Evolutionary conservation across 2,329 filamentous ascomycete species (phyloP), one percentile per base, ranked within the genome.

Genomic region (Xylariaceae sp.): DNA sequence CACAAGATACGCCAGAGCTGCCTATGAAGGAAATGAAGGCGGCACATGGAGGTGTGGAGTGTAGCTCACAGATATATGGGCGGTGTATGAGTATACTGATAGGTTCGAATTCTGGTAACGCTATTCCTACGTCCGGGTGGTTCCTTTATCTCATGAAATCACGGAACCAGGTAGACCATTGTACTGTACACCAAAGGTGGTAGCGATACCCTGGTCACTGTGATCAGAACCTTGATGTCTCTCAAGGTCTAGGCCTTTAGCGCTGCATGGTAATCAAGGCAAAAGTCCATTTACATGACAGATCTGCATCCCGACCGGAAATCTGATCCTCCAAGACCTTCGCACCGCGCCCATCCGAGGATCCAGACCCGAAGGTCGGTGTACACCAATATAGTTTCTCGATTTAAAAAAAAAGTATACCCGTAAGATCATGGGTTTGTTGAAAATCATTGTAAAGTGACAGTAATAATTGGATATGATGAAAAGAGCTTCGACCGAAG

Each of bases 141-240:
- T n/a, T n/a, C n/a, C n/a, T n/a, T n/a, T n/a, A n/a, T n/a, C n/a
- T n/a, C 56, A 53, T 57, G 36, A 55, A 56, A 60, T n/a, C 49
- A 44, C 63, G 63, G 59, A 60, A 67, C 65, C 52, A 61, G 65
- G 63, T 61, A 65, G 63, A 60, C 56, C 54, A 44, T 44, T 46
- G 31, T 37, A n/a, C n/a, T n/a, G n/a, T n/a, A n/a, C n/a, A n/a
- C n/a, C n/a, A 45, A 57, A 44, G 45, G 53, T 50, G 44, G 45
- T 29, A 28, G 34, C 33, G 17, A 31, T 43, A 60, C 49, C 49
- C 57, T n/a, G n/a, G n/a, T n/a, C n/a, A n/a, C n/a, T n/a, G n/a
- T 53, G 45, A 17, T 23, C 24, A 12, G 21, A 45, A 39, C 50
- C 31, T 19, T 23, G 44, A 36, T 5, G 40, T 39, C 31, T 37